These are phyloP conservation scores for Blastosporella zonata DNA, from an alignment of 1,284 basidiomycete genomes.

Conservation along the genomic window DNA sequence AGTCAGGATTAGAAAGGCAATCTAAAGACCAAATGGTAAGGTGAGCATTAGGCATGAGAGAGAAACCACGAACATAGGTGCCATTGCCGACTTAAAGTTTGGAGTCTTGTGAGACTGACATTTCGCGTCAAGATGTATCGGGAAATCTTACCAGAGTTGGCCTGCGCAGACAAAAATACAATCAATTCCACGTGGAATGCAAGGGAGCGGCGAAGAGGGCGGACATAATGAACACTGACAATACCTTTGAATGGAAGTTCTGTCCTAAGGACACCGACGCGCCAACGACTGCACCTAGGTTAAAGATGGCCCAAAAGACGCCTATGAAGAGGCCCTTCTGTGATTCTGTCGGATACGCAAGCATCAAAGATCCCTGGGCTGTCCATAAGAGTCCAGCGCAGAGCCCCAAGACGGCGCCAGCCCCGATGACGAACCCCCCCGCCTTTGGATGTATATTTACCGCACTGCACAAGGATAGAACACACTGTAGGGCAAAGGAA, in stretches of 20 bases:
- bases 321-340: constrained; percentile 81
- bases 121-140: neutral
- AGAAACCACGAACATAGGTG: constrained; percentile 47
- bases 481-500: neutral
- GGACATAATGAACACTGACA: constrained; percentile 17
- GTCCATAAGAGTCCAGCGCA: constrained; percentile 85
- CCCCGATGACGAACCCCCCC: constrained; percentile 65
- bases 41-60: neutral
- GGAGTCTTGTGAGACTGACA: neutral
- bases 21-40: constrained; percentile 37
- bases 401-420: constrained; percentile 81
- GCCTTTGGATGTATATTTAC: constrained; percentile 64
- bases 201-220: neutral
- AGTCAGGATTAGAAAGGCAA: constrained; percentile 69
- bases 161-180: constrained; percentile 17
- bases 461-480: constrained; percentile 36
- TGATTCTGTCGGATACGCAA: constrained; percentile 75
- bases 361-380: constrained; percentile 81
- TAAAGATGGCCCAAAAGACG: constrained; percentile 77
- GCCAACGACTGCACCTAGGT: constrained; percentile 69
- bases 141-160: constrained; percentile 29
- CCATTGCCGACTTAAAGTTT: constrained; percentile 45
- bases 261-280: constrained; percentile 62
- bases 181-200: neutral
- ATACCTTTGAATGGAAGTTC: constrained; percentile 49